Percentiles rank a stretch among this genome's conserved stretches.
Evolutionary conservation across 768 basidiomycete genomes (phyloP).

Genomic region (Kwoniella sp.): DNA sequence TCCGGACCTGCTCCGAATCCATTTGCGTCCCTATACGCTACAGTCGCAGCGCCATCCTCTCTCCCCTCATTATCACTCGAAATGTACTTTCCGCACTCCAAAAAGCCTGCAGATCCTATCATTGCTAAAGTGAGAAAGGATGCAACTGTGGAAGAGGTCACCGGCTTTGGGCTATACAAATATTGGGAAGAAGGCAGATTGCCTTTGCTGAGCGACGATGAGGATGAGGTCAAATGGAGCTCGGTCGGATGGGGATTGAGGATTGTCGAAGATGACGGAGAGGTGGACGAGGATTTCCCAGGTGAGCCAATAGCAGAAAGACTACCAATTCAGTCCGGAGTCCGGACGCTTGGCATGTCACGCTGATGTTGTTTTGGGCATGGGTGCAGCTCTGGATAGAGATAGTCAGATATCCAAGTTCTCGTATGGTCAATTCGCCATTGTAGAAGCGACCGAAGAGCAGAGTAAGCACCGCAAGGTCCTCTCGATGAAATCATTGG

Average conservation of each 20-base stretch:
- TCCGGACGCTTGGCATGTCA: no score
- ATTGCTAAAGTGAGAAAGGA: conserved; percentile 78
- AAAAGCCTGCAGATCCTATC: conserved; percentile 63
- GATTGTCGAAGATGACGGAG: conserved; percentile 94
- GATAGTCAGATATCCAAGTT: conserved; percentile 83
- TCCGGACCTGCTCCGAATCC: conserved; percentile 64
- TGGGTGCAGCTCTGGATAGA: conserved; percentile 75
- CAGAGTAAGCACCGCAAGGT: conserved; percentile 52
- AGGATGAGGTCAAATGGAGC: conserved; percentile 61
- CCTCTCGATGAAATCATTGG: not conserved
- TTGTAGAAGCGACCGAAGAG: conserved; percentile 69
- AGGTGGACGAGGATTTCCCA: conserved; percentile 98
- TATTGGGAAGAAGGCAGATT: conserved; percentile 85
- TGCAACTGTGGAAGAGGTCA: conserved; percentile 90
- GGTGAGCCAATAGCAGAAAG: conserved; percentile 71
- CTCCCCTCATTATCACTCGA: conserved; percentile 67
- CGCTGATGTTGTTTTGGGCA: conserved; percentile 12
- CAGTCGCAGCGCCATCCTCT: conserved; percentile 75
- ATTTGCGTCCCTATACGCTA: conserved; percentile 81
- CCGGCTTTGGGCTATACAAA: conserved; percentile 87
- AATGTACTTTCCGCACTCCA: conserved; percentile 83
- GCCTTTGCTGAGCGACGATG: conserved; percentile 34
- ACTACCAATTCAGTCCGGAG: no score
- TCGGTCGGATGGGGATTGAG: conserved; percentile 88
- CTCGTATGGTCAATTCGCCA: conserved; percentile 83